Percentiles rank a stretch among this genome's conserved stretches.
Evolutionary conservation across 2,329 filamentous ascomycete genomes (phyloP).

Genomic region (Coleophoma eucalyptorum): DNA sequence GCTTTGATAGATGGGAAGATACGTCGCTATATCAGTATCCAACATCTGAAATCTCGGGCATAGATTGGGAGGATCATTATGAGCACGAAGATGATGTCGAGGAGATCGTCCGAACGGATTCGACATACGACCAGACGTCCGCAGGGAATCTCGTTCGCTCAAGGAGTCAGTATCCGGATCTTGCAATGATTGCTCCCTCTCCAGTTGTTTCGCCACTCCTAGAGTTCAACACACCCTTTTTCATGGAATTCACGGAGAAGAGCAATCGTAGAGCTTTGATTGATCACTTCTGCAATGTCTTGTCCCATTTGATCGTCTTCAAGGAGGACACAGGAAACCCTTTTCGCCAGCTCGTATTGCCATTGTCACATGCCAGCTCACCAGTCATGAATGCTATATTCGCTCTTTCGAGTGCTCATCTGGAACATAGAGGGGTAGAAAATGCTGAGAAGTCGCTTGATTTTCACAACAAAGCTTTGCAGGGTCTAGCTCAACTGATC

Average conservation of each 20-base stretch:
- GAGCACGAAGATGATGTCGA: constrained; percentile 17
- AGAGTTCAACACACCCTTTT: constrained; percentile 49
- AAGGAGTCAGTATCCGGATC: constrained; percentile 24
- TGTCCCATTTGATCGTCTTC: constrained; percentile 63
- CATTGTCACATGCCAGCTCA: constrained; percentile 49
- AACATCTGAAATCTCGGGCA: constrained; percentile 11
- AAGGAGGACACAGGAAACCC: constrained; percentile 60
- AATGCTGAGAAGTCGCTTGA: constrained; percentile 51
- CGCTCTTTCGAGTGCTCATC: constrained; percentile 77
- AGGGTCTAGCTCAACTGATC: constrained; percentile 53
- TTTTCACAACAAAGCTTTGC: constrained; percentile 57
- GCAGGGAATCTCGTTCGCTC: constrained; percentile 13
- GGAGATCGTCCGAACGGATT: constrained; percentile 17
- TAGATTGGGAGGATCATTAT: constrained; percentile 16
- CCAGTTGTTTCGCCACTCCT: constrained; percentile 29
- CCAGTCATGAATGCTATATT: constrained; percentile 80
- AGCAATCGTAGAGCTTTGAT: constrained; percentile 52
- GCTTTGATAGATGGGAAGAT: constrained; percentile 16
- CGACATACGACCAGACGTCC: constrained; percentile 1
- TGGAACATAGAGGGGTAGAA: constrained; percentile 60
- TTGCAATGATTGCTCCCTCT: constrained; percentile 25
- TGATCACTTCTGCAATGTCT: constrained; percentile 59
- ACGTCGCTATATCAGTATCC: constrained; percentile 14
- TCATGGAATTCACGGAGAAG: constrained; percentile 52
- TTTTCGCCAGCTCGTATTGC: constrained; percentile 60